Evolutionary conservation across 768 basidiomycete species (phyloP), one percentile per base, ranked within the genome.

Genomic region (Leccinum sublutescens): DNA sequence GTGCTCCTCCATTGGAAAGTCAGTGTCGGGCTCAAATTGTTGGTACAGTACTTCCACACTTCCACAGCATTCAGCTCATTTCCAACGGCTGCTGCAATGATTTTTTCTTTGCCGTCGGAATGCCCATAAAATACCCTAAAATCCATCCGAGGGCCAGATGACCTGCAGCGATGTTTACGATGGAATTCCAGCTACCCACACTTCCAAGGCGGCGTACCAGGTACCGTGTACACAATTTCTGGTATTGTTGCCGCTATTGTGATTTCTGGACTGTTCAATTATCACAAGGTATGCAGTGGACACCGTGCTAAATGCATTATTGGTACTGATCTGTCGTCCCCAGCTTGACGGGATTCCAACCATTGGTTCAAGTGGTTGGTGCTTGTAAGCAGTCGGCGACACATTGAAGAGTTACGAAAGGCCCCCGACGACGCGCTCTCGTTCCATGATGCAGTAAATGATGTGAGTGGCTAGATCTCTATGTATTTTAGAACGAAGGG

Each of bases 351-450:
- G 49, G 33, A 71, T 77, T 9, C 76, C 76, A 5, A 67, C 74
- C 38, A 52, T 4, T 61, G 68, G 34, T 34, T 34, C 34, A 34
- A 34, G 12, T 34, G 34, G 34, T 34, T 34, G 34, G 31, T 33
- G 4, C 31, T 33, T 33, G 31, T 49, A 17, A 34, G 12, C 34
- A 34, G 34, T 34, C 34, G 34, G 34, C 34, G 34, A 34, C 14
- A 36, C 34, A 36, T 49, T 12, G 48, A 49, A 17, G 48, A 49
- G 14, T 25, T 82, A 15, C 66, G 72, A 9, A 78, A 72, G 52
- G 77, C 78, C 7, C 70, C 79, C 0, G 77, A 78, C n/a, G 74
- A 76, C 31, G 61, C 61, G 5, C 65, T 82, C 29, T 80, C 79
- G 4, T 66, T 77, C 33, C n/a, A 51, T 0, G 73, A 68, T 19